Evolutionary conservation across 768 basidiomycete genomes (phyloP), one percentile per base, ranked within the genome.

Genomic region (Pleurotus pulmonarius): DNA sequence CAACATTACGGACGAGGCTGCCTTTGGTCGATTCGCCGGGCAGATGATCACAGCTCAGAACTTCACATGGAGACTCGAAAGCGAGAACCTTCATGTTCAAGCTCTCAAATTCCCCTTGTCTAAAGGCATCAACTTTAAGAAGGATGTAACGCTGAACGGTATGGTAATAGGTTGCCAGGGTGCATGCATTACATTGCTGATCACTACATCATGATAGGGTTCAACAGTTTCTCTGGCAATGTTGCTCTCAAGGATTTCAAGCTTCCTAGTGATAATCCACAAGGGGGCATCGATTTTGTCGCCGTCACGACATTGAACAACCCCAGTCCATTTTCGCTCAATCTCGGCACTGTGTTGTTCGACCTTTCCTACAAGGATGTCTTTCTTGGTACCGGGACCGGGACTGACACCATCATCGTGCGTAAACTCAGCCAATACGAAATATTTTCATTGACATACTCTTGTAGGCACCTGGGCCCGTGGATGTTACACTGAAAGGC

Each of bases 21-120:
- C 82, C 9, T 90, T 90, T 61, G 81, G 81, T 56, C 73, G 72
- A 18, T 90, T 90, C 68, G 78, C 86, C 2, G 70, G 70, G 41
- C 69, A 74, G 29, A 74, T 91, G 77, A 89, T 90, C 65, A 90
- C 85, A 0, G 77, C 81, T 46, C 71, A 72, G 46, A 83, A 77
- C 56, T 90, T 90, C 62, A 88, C 83, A 0, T 91, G 88, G 88
- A 74, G 76, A 55, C 69, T 91, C 41, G 63, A 71, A 15, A 86
- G 79, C 56, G 65, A 77, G n/a, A 76, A 78, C 59, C 74, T 90
- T 39, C 73, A 73, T 5, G 86, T 87, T 9, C 82, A 83, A 53
- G 88, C 88, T 2, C 70, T 80, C 58, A 85, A 83, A 59, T 87
- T 90, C 63, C 87, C 87, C 2, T 75, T 78, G 3, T 81, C 85